phyloP scores from a whole-genome alignment of 495 filamentous ascomycete genomes.

The Neurospora cerealis region DNA sequence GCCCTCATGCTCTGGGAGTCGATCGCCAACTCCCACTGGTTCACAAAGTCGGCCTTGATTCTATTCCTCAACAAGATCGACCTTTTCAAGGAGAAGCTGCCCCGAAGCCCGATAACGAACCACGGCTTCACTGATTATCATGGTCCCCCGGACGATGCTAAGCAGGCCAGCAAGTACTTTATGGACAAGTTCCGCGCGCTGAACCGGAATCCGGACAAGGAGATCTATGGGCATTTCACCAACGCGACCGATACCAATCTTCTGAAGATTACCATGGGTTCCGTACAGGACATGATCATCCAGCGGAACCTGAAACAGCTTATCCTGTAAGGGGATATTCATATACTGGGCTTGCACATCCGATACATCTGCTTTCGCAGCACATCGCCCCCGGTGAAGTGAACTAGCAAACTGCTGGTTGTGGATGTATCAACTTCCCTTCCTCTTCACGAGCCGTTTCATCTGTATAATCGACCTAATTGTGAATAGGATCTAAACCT shows the following conservation, averaged over 20 bases:
- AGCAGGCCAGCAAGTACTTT: constrained; percentile 71
- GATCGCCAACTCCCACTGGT: constrained; percentile 96
- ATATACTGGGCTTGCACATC: not conserved
- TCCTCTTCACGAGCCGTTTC: not conserved
- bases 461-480: not conserved
- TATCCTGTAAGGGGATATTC: constrained; percentile 59
- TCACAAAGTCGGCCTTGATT: constrained; percentile 90
- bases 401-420: not conserved
- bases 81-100: constrained; percentile 85
- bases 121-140: constrained; percentile 89
- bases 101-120: constrained; percentile 66
- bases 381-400: not conserved
- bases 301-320: constrained; percentile 92
- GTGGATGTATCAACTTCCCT: not conserved
- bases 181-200: constrained; percentile 81
- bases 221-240: constrained; percentile 89
- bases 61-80: constrained; percentile 99
- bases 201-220: constrained; percentile 74
- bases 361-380: not conserved
- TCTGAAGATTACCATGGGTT: constrained; percentile 93
- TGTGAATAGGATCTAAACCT: not conserved
- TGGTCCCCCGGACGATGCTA: constrained; percentile 39
- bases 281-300: constrained; percentile 98
- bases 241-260: constrained; percentile 94
- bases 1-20: constrained; percentile 97